Conservation (phyloP, 2,329 filamentous ascomycete genomes). For the Curvularia lunata region DNA sequence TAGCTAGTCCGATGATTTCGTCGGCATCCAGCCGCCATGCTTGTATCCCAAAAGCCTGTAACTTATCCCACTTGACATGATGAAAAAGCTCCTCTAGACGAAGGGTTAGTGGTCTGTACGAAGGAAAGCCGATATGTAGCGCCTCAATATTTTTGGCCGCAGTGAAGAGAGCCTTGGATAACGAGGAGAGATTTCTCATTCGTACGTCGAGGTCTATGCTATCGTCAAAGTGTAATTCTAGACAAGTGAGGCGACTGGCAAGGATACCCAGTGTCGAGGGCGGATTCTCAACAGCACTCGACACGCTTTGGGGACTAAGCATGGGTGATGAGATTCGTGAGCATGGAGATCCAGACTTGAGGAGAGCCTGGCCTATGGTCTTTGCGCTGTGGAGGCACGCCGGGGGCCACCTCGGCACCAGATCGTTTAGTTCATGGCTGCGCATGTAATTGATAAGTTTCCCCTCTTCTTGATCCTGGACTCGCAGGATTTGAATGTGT, state of each 20-base stretch:
- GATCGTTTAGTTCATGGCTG: conserved; percentile 54
- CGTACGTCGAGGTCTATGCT: conserved; percentile 62
- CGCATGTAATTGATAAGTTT: conserved; percentile 60
- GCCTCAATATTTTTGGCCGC: conserved; percentile 66
- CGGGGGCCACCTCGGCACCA: conserved; percentile 65
- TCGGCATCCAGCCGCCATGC: conserved; percentile 66
- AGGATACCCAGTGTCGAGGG: conserved; percentile 58
- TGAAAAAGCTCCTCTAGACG: conserved; percentile 68
- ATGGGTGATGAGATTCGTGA: conserved; percentile 68
- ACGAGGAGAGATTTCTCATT: conserved; percentile 62
- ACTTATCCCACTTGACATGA: conserved; percentile 64
- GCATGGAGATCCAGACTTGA: conserved; percentile 62
- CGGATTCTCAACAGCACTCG: conserved; percentile 57
- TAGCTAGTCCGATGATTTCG: conserved; percentile 65
- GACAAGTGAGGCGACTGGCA: conserved; percentile 64
- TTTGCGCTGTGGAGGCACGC: conserved; percentile 68
- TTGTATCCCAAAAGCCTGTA: conserved; percentile 69
- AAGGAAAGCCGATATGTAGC: conserved; percentile 69
- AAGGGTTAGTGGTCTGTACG: conserved; percentile 62
- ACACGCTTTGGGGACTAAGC: conserved; percentile 65
- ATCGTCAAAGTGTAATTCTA: conserved; percentile 70
- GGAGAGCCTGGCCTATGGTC: conserved; percentile 63
- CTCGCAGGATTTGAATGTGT: conserved; percentile 68
- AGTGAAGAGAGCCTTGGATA: conserved; percentile 65
- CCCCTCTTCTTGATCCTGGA: conserved; percentile 66